Conservation (phyloP, 2,329 filamentous ascomycete species). For the Sclerotinia subarctica region DNA sequence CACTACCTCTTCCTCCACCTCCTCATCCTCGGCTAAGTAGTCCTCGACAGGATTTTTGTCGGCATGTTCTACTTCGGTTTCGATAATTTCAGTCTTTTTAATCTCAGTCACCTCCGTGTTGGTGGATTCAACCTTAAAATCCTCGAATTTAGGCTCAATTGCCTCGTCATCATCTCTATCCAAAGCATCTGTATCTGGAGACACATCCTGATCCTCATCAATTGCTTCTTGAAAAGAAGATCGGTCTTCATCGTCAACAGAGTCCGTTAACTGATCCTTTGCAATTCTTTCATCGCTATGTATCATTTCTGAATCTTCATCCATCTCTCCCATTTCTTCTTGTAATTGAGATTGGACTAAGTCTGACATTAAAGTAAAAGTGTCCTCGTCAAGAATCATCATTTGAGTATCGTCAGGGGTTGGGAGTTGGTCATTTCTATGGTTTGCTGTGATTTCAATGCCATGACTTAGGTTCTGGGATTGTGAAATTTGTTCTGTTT, state of each 20-base stretch:
- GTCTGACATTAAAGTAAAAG: constrained; percentile 13
- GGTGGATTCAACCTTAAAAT: not conserved
- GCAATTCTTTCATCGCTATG: not conserved
- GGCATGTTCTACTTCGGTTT: not conserved
- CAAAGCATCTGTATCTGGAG: not conserved
- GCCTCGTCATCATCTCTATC: not conserved
- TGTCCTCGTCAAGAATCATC: not conserved
- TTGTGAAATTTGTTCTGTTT: not conserved
- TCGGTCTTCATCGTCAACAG: not conserved
- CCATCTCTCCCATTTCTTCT: constrained; percentile 16
- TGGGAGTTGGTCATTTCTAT: constrained; percentile 7
- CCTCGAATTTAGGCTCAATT: not conserved
- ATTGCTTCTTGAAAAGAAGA: not conserved
- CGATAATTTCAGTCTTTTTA: not conserved
- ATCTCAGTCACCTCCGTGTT: not conserved
- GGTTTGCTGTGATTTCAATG: not conserved
- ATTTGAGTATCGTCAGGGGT: constrained; percentile 19
- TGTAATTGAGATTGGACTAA: constrained; percentile 16
- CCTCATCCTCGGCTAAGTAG: not conserved
- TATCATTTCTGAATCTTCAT: constrained; percentile 4
- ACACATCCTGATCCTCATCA: not conserved
- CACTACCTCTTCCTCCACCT: not conserved
- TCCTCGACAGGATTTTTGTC: not conserved
- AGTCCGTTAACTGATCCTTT: not conserved
- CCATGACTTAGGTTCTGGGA: not conserved